A percentile compares a stretch with the other conserved stretches of the same genome.
Conservation (phyloP, 306 rosid species). For the Glycyrrhiza uralensis region DNA sequence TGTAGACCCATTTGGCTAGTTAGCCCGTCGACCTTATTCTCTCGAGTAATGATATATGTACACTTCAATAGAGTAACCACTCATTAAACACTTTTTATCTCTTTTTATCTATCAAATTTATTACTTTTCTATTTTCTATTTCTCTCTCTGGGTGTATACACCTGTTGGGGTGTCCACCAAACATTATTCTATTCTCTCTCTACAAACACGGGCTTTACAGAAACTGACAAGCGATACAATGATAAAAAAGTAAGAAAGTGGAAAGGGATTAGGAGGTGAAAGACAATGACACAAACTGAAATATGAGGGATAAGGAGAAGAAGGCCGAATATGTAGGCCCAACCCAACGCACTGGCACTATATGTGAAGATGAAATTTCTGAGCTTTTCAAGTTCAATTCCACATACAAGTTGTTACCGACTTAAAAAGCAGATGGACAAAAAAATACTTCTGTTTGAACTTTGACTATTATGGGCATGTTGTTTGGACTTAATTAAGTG, state of each 20-base stretch:
- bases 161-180: too few relatives aligned
- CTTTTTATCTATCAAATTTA: too few relatives aligned
- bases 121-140: too few relatives aligned
- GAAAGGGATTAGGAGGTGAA: neutral
- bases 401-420: conserved; percentile 2
- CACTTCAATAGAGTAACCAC: too few relatives aligned
- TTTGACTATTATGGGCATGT: neutral
- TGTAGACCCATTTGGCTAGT: conserved; percentile 25
- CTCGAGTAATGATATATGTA: too few relatives aligned
- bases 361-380: conserved; percentile 34
- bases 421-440: too few relatives aligned
- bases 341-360: conserved; percentile 42
- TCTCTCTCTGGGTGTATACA: too few relatives aligned
- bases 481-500: neutral
- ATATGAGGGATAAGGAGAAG: neutral
- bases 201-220: neutral
- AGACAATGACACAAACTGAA: conserved; percentile 14
- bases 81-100: too few relatives aligned
- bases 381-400: neutral
- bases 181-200: neutral
- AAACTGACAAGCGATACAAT: conserved; percentile 1
- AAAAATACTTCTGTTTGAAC: too few relatives aligned
- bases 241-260: neutral
- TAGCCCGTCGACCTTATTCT: neutral
- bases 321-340: conserved; percentile 29